phyloP scores from a whole-genome alignment of 1,284 basidiomycete genomes.

The Tilletia indica region DNA sequence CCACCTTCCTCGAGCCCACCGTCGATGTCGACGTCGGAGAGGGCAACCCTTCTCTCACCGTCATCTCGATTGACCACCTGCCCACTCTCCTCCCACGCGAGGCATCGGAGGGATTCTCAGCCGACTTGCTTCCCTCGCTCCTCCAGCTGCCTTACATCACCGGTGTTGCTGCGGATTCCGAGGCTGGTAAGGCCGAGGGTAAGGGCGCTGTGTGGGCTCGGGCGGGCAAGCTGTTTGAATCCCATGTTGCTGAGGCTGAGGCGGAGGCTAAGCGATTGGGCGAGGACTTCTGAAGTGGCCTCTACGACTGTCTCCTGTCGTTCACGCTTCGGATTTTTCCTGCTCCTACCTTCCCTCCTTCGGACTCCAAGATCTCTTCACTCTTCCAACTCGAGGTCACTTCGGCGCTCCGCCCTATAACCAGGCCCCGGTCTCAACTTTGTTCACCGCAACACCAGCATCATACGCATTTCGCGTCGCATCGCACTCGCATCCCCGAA shows the following conservation, averaged over 20 bases:
- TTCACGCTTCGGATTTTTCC: too few species aligned
- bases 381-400: too few species aligned
- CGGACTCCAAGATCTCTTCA: too few species aligned
- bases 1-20: constrained; percentile 89
- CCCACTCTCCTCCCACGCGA: constrained; percentile 94
- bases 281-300: constrained; percentile 4
- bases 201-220: constrained; percentile 74
- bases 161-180: constrained; percentile 25
- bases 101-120: constrained; percentile 92
- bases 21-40: constrained; percentile 66
- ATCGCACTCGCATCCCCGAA: too few species aligned
- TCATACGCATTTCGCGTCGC: too few species aligned
- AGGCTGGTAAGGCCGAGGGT: constrained; percentile 37
- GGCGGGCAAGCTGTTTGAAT: constrained; percentile 79
- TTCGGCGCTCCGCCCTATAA: too few species aligned
- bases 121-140: constrained; percentile 78
- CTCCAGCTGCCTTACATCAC: constrained; percentile 47
- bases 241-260: constrained; percentile 66
- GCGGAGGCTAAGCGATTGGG: constrained; percentile 24
- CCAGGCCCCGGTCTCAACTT: too few species aligned
- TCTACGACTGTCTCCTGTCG: not conserved
- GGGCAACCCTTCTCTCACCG: constrained; percentile 63
- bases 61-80: constrained; percentile 96
- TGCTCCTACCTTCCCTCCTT: too few species aligned
- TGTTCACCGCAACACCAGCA: too few species aligned